Percentiles rank a stretch among this genome's conserved stretches.
Evolutionary conservation across 495 filamentous ascomycete genomes (phyloP).

Genomic region (Choiromyces venosus): DNA sequence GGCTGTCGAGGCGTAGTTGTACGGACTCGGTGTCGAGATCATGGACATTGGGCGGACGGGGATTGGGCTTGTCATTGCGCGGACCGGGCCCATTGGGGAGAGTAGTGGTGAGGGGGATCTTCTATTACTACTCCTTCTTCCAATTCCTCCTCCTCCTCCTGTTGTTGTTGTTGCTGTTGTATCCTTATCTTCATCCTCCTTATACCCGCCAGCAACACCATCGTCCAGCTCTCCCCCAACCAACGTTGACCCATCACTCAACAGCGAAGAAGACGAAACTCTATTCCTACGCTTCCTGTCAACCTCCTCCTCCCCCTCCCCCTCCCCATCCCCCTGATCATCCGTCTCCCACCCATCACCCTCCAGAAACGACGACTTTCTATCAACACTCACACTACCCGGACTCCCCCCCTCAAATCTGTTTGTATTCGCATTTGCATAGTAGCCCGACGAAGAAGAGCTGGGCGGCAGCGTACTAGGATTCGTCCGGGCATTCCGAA

Average conservation of each 20-base stretch:
- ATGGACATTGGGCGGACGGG: constrained; percentile 3
- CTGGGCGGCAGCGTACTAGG: constrained; percentile 27
- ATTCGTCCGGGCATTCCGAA: constrained; percentile 37
- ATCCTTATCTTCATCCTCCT: background rate
- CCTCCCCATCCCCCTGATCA: background rate
- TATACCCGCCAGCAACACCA: too few species aligned
- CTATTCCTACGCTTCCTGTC: constrained; percentile 12
- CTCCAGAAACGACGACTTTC: background rate
- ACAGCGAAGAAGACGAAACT: background rate
- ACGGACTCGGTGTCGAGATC: background rate
- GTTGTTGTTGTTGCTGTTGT: too few species aligned
- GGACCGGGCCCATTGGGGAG: constrained; percentile 8
- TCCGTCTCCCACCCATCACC: constrained; percentile 37
- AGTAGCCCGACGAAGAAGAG: constrained; percentile 3
- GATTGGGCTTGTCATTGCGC: constrained; percentile 22
- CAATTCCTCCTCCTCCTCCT: too few species aligned
- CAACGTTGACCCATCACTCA: constrained; percentile 15
- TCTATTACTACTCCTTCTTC: background rate
- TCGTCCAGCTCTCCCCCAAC: background rate
- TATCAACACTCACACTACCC: background rate
- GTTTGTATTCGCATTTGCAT: background rate
- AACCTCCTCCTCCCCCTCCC: background rate
- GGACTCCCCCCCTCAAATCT: background rate
- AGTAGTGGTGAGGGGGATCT: constrained; percentile 1
- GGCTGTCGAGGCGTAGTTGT: background rate